phyloP scores from a whole-genome alignment of 345 rosid genomes.

The Eucalyptus polyanthemos region DNA sequence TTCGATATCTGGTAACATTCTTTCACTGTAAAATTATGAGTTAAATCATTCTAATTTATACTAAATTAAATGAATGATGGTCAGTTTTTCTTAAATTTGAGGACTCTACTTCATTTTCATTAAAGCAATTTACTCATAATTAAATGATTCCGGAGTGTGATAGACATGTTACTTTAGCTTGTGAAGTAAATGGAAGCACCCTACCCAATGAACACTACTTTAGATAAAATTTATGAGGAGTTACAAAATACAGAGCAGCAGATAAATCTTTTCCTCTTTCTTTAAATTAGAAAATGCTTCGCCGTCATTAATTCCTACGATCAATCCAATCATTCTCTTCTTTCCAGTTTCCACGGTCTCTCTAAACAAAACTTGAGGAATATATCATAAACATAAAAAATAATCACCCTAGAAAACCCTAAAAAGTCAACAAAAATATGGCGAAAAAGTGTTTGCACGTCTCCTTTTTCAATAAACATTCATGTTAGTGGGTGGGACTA shows the following conservation, averaged over 20 bases:
- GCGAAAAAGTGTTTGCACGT: background rate
- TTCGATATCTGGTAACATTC: background rate
- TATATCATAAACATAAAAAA: background rate
- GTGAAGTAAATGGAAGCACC: background rate
- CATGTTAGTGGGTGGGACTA: background rate
- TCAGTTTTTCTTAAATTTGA: background rate
- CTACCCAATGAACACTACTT: background rate
- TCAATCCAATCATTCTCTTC: background rate
- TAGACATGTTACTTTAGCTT: background rate
- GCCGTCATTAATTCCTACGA: background rate
- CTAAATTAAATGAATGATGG: background rate
- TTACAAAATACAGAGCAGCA: background rate
- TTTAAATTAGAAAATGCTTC: background rate
- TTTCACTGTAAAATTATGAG: background rate
- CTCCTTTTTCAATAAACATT: background rate
- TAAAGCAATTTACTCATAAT: background rate
- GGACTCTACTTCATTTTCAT: background rate
- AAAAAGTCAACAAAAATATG: background rate
- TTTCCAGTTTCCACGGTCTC: background rate
- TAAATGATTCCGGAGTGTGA: background rate
- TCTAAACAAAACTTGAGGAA: background rate
- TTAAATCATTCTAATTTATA: background rate
- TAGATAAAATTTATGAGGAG: background rate
- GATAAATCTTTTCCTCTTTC: background rate
- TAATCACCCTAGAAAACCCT: background rate